Base-by-base conservation (phyloP, 2,329 filamentous ascomycete species). In the Claviceps maximensis region DNA sequence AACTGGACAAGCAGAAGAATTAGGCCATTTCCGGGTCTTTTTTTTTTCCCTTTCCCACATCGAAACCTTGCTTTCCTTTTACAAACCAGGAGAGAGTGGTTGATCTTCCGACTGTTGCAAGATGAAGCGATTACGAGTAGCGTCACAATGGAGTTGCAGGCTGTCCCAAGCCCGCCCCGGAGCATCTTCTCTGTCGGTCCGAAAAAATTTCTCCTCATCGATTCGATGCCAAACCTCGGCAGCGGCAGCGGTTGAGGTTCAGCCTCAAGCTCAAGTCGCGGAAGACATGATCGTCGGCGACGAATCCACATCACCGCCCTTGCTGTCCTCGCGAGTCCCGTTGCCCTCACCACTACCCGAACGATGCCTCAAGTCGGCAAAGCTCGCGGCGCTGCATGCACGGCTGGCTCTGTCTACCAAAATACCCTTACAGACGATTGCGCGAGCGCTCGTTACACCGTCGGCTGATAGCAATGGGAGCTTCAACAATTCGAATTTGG, bases 301-400 rank as follows among this genome's bases (percentile, higher is more conserved):
- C 40, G 55, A 63, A n/a, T 50, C 58, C 38, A 47, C 49, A 51
- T 56, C 50, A 47, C 55, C 13, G 29, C n/a, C 50, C 15, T 25
- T 56, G 29, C 55, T 10, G 29, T 25, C 50, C 15, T 25, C 56
- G 29, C 58, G 59, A 29, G 59, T 61, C 56, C 64, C 66, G 57
- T 74, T 84, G 58, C 86, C 87, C 51, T 91, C 88, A 62, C 88
- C 89, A 59, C 79, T 79, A 52, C 81, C 83, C 59, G 72, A 78
- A 61, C 76, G 77, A 59, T 86, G 89, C 45, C 71, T 76, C 55
- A 69, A 75, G 59, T 97, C 91, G 47, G 84, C 89, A 57, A 97
- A 96, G 74, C 85, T 98, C 61, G 83, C 89, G 58, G 90, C 93
- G 58, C 81, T 98, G 47, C 90, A 96, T 69, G 88, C 90, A 61